These are phyloP conservation scores for Chaetomium strumarium DNA, from an alignment of 2,329 filamentous ascomycete genomes.

Conservation along the genomic window DNA sequence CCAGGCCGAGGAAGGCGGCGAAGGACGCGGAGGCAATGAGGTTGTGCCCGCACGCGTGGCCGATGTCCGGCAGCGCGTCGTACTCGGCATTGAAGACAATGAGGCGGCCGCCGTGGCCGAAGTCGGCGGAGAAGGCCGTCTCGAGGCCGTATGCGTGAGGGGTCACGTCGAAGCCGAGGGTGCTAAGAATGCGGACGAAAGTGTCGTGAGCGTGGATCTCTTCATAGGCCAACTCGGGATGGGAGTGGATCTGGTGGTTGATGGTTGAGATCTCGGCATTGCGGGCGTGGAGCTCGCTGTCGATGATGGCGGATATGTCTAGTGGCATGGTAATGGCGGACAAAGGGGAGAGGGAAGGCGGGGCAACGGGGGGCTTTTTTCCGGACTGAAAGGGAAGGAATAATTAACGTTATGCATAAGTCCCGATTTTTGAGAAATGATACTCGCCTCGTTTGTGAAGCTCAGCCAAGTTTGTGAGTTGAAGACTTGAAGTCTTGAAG, in stretches of 20 bases:
- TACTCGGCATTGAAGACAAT: constrained; percentile 42
- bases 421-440: too few relatives aligned
- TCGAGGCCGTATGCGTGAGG: constrained; percentile 45
- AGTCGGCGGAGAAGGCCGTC: constrained; percentile 45
- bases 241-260: constrained; percentile 32
- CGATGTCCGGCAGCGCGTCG: constrained; percentile 43
- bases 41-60: constrained; percentile 43
- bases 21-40: constrained; percentile 38
- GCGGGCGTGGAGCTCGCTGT: constrained; percentile 16
- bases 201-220: constrained; percentile 47
- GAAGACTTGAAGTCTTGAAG: too few relatives aligned
- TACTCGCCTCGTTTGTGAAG: too few relatives aligned
- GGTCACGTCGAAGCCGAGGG: constrained; percentile 40
- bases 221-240: constrained; percentile 47
- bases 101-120: constrained; percentile 37
- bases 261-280: constrained; percentile 21
- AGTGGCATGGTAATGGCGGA: constrained; percentile 10
- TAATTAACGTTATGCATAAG: too few relatives aligned
- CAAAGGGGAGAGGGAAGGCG: background rate
- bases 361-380: too few relatives aligned
- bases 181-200: constrained; percentile 40
- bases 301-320: constrained; percentile 15
- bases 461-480: too few relatives aligned
- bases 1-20: constrained; percentile 36
- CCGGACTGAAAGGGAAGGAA: too few relatives aligned